Conservation (phyloP, 2,329 filamentous ascomycete genomes). For the Dactylellina drechsleri region DNA sequence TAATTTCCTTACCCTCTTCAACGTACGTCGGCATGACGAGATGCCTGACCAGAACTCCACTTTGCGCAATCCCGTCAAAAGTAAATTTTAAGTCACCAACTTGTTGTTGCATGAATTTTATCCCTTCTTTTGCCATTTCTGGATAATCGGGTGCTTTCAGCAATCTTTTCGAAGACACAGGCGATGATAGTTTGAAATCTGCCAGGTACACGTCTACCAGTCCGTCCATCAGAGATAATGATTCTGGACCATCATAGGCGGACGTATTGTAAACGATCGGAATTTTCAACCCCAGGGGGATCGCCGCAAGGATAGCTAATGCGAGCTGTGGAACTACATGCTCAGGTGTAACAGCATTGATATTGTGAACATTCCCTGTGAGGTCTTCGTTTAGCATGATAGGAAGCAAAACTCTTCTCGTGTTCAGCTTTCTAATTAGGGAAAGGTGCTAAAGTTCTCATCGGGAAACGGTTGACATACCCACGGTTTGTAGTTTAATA, state of each 20-base stretch:
- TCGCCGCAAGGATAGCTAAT: slow-evolving; percentile 77
- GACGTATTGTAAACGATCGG: slow-evolving; percentile 89
- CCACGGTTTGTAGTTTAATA: slow-evolving; percentile 80
- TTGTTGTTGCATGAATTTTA: slow-evolving; percentile 81
- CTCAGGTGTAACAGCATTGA: slow-evolving; percentile 87
- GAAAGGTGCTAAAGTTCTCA: too few species aligned
- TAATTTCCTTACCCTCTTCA: slow-evolving; percentile 77
- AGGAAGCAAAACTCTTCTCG: not conserved
- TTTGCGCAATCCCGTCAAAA: slow-evolving; percentile 80
- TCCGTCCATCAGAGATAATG: slow-evolving; percentile 77
- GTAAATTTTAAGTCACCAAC: slow-evolving; percentile 87
- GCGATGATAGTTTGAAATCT: slow-evolving; percentile 85
- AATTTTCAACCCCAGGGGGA: slow-evolving; percentile 74
- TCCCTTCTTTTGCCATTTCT: slow-evolving; percentile 76
- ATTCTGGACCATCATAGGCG: slow-evolving; percentile 79
- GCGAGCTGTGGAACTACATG: slow-evolving; percentile 87
- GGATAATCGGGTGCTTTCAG: slow-evolving; percentile 83
- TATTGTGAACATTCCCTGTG: slow-evolving; percentile 75
- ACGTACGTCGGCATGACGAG: slow-evolving; percentile 86
- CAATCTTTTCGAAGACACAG: slow-evolving; percentile 73
- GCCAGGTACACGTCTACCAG: slow-evolving; percentile 87
- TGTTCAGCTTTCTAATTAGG: too few species aligned
- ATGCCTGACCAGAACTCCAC: slow-evolving; percentile 78
- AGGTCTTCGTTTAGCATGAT: slow-evolving; percentile 1
- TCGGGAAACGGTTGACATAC: slow-evolving; percentile 59